Evolutionary conservation across 257 asterid species (phyloP), one percentile per base, ranked within the genome.

Genomic region (Solanum okadae): DNA sequence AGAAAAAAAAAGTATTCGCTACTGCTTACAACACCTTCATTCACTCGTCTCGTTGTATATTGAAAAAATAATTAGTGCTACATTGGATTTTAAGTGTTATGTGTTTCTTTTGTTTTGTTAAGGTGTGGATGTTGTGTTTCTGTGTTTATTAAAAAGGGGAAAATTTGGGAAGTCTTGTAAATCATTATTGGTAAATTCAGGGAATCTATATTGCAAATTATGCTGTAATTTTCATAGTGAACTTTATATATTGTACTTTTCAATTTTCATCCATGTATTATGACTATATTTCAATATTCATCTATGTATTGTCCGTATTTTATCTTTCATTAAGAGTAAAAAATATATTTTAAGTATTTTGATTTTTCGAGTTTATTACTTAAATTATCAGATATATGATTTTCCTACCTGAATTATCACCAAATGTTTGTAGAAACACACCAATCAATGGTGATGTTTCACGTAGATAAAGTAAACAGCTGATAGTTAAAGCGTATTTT

Each of bases 381-480:
- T 63, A 25, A 52, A 59, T 8, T 20, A 3, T 59, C 0, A 8
- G 0, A 8, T 7, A 1, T 59, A 22, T 59, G 27, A 22, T 0
- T 59, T 20, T 20, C 0, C 2, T 22, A 59, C 0, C 2, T 59
- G 27, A 18, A 18, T 18, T 18, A 56, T 56, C n/a, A 56, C 1
- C n/a, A 56, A 56, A 56, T 56, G 0, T 56, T 18, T 56, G 3
- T 56, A 56, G 1, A 56, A 56, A 56, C 11, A 56, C n/a, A 18
- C 10, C 5, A 6, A 56, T 0, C 1, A 56, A 8, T 56, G 4
- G 0, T 56, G n/a, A 56, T 56, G 1, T 56, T 56, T 56, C 65
- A 18, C 3, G 0, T 18, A 56, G n/a, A 6, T 56, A 56, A 52
- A 52, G 10, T 6, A 0, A 52, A 16, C 9, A 52, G 0, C 0